These are phyloP conservation scores for Verticillium dahliae DNA, from an alignment of 2,329 filamentous ascomycete genomes.

Conservation along the genomic window DNA sequence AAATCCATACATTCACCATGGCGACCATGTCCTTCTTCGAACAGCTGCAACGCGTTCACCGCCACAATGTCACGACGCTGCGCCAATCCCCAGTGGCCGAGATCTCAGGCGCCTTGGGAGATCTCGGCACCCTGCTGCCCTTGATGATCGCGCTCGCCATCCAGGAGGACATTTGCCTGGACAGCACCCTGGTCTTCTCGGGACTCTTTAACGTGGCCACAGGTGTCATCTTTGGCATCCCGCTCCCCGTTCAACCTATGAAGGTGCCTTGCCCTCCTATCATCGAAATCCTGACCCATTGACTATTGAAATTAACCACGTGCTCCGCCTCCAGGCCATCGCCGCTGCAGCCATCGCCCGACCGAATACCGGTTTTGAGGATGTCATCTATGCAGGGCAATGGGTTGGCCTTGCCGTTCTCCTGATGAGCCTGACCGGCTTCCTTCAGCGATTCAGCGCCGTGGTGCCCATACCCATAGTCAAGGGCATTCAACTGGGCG, in stretches of 20 bases:
- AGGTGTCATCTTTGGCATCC: slow-evolving; percentile 77
- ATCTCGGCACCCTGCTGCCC: slow-evolving; percentile 83
- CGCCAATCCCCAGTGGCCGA: slow-evolving; percentile 52
- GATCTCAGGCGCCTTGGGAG: slow-evolving; percentile 80
- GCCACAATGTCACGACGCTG: slow-evolving; percentile 43
- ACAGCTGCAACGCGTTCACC: slow-evolving; percentile 23
- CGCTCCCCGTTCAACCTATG: slow-evolving; percentile 86
- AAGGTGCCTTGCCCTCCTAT: slow-evolving; percentile 35
- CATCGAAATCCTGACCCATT: not conserved
- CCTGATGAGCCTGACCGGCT: slow-evolving; percentile 69
- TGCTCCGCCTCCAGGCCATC: slow-evolving; percentile 53
- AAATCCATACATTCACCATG: not conserved
- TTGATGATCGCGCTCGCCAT: slow-evolving; percentile 81
- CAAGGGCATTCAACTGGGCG: slow-evolving; percentile 91
- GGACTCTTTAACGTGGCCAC: slow-evolving; percentile 83
- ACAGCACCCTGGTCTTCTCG: slow-evolving; percentile 80
- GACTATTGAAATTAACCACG: not conserved
- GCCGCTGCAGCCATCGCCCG: slow-evolving; percentile 80
- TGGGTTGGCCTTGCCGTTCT: slow-evolving; percentile 70
- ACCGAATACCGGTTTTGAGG: slow-evolving; percentile 45
- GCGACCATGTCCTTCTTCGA: slow-evolving; percentile 7
- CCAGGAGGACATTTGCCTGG: slow-evolving; percentile 71
- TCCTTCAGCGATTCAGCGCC: slow-evolving; percentile 68
- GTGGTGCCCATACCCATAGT: slow-evolving; percentile 80
- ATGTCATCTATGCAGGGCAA: slow-evolving; percentile 70